Conservation (phyloP, 768 basidiomycete genomes). For the Hericium alpestre region DNA sequence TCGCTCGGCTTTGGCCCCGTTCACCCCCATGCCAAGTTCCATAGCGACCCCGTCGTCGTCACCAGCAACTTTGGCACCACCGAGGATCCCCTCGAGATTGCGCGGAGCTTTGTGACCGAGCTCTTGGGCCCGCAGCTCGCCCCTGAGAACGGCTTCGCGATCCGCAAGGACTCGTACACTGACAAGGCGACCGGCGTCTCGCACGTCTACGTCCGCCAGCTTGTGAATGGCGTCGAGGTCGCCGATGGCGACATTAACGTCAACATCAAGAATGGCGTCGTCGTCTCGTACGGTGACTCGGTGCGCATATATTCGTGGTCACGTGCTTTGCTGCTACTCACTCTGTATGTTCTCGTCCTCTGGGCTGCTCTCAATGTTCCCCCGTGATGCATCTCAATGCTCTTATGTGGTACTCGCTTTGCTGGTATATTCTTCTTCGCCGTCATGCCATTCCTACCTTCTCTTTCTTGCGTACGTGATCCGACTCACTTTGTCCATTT, state of each 20-base stretch:
- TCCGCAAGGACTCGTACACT: constrained; percentile 80
- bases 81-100: constrained; percentile 50
- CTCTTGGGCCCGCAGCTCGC: constrained; percentile 31
- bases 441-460: no score
- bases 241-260: constrained; percentile 87
- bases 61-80: constrained; percentile 10
- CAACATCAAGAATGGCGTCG: constrained; percentile 75
- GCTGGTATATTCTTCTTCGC: no score
- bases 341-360: no score
- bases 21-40: constrained; percentile 63
- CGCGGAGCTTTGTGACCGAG: constrained; percentile 47
- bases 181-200: constrained; percentile 79
- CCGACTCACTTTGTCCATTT: constrained; percentile 37
- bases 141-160: constrained; percentile 34
- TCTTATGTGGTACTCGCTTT: no score
- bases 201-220: constrained; percentile 81
- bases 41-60: constrained; percentile 32
- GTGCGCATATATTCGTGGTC: constrained; percentile 29
- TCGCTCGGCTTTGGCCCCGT: constrained; percentile 82
- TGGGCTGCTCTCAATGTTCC: no score
- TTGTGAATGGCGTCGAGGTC: constrained; percentile 80
- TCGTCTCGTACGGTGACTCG: constrained; percentile 83
- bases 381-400: no score
- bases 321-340: not conserved
- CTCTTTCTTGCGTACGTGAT: not conserved